Conservation (phyloP, 2,329 filamentous ascomycete species). For the Monilinia laxa region DNA sequence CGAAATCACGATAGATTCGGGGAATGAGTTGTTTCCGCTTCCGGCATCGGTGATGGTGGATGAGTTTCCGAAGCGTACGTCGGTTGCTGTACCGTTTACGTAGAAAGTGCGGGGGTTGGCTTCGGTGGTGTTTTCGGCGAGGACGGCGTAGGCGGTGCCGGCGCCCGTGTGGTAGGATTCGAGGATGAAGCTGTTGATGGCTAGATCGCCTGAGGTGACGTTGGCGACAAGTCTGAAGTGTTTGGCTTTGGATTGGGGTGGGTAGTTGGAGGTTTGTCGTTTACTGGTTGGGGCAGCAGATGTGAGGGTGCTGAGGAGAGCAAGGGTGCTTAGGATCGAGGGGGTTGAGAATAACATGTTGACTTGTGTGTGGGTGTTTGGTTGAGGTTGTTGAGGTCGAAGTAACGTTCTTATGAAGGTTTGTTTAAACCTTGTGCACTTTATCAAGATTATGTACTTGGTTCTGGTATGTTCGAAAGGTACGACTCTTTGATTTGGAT, state of each 20-base stretch:
- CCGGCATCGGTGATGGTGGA: constrained; percentile 46
- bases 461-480: neutral
- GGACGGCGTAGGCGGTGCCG: constrained; percentile 44
- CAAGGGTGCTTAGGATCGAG: constrained; percentile 16
- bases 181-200: constrained; percentile 46
- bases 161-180: constrained; percentile 48
- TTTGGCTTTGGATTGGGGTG: constrained; percentile 24
- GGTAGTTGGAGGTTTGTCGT: constrained; percentile 24
- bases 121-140: constrained; percentile 33
- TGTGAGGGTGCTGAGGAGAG: constrained; percentile 25
- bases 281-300: constrained; percentile 27
- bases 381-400: neutral
- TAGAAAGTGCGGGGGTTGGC: constrained; percentile 46
- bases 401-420: neutral
- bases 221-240: constrained; percentile 48
- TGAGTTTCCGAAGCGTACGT: constrained; percentile 39
- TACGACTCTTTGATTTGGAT: constrained; percentile 2
- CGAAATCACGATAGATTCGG: constrained; percentile 43
- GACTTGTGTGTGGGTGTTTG: neutral
- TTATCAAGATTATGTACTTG: neutral
- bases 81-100: constrained; percentile 48
- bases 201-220: constrained; percentile 43
- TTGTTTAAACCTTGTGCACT: neutral
- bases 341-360: constrained; percentile 26
- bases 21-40: constrained; percentile 35